These are phyloP conservation scores for Vigna radiata DNA, from an alignment of 306 rosid species.

Conservation along the genomic window DNA sequence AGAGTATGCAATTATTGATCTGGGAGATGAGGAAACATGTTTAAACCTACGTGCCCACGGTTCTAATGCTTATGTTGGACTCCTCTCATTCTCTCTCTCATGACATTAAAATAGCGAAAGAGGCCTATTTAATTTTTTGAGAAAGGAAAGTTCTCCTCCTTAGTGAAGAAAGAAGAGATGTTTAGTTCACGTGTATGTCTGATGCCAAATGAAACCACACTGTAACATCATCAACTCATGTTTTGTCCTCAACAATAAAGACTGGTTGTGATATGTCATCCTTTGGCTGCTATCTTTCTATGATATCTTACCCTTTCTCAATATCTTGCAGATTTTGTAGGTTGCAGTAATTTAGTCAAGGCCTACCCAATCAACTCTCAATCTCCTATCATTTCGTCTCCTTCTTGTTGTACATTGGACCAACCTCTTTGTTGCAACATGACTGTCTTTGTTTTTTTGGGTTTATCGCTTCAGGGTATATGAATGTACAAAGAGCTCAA, in stretches of 20 bases:
- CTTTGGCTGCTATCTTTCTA: conserved; percentile 45
- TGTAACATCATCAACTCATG: conserved; percentile 57
- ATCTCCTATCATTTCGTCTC: conserved; percentile 38
- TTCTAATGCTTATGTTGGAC: conserved; percentile 60
- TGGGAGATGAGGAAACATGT: conserved; percentile 66
- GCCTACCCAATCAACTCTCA: conserved; percentile 31
- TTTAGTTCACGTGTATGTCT: conserved; percentile 61
- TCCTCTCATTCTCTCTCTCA: conserved; percentile 39
- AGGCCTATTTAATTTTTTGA: conserved; percentile 8
- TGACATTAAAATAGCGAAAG: conserved; percentile 25
- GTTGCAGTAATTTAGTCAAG: conserved; percentile 42
- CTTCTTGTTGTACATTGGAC: conserved; percentile 1
- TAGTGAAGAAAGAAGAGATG: conserved; percentile 36
- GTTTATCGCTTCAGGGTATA: not conserved
- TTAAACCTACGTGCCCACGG: conserved; percentile 64
- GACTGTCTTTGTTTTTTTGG: not conserved
- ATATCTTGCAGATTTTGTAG: conserved; percentile 45
- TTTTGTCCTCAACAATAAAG: conserved; percentile 68
- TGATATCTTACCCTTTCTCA: conserved; percentile 51
- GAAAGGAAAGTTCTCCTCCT: conserved; percentile 20
- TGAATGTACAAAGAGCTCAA: not conserved
- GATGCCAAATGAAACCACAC: conserved; percentile 66
- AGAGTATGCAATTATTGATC: conserved; percentile 67
- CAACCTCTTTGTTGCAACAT: not conserved
- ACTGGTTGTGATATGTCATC: conserved; percentile 44